Evolutionary conservation across 1,284 basidiomycete species (phyloP), one percentile per base, ranked within the genome.

Genomic region (Trichosporon faecale): DNA sequence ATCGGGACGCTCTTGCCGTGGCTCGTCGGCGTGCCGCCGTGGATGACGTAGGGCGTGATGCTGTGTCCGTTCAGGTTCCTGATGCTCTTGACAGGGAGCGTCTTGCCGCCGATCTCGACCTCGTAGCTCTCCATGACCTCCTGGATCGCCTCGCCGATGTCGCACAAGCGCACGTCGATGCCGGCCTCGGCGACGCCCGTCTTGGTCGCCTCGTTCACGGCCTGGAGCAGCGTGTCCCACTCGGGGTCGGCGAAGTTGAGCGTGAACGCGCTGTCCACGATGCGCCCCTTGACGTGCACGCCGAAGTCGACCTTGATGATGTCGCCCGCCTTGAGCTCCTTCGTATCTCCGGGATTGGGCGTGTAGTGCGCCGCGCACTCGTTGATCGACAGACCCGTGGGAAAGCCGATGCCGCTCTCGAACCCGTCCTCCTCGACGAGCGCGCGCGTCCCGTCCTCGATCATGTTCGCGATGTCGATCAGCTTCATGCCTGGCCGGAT

Each of bases 61-160:
- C 91, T 91, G 82, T 98, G 95, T 0, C 95, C 95, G 69, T 92
- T 95, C 14, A 98, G 88, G 79, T 95, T 96, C 73, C 89, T 87
- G 72, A 98, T 97, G 1, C 92, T 87, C 84, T 95, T 97, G 73
- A 98, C 94, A 71, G 91, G 94, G 75, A 91, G 87, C 23, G 90
- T 87, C 81, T 95, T 94, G 46, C 94, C 92, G 33, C 90, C 87
- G 23, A 95, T 89, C 79, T 95, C 94, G 21, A 99, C 95, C 82
- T 99, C 97, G 80, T 98, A 98, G 4, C 92, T 94, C 82, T 98
- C 95, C 97, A 99, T 99, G 2, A 95, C 95, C 83, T 99, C 97
- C 82, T 99, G 96, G 71, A 99, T 95, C 49, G 89, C 88, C 0
- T 90, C 95, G 7, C 91, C 97, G 46, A 99, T 88, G 80, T 99